phyloP scores from a whole-genome alignment of 2,329 filamentous ascomycete species.

The Verticillium zaregamsianum region DNA sequence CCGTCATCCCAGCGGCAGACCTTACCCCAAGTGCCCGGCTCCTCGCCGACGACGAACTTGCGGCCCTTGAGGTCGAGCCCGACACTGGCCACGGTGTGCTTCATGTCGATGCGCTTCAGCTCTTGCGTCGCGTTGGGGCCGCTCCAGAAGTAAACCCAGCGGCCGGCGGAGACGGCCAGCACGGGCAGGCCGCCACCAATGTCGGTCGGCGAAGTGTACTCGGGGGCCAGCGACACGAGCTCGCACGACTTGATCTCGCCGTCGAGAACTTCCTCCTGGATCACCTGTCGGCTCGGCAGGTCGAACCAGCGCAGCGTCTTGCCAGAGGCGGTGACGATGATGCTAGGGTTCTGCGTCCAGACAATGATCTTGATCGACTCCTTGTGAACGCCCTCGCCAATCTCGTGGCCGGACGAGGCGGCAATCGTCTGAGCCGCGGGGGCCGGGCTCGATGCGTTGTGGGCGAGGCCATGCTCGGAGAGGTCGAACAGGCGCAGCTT shows the following conservation, averaged over 20 bases:
- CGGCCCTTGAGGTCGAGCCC: conserved; percentile 77
- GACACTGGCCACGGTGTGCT: conserved; percentile 86
- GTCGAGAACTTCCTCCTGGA: conserved; percentile 75
- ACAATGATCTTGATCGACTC: conserved; percentile 94
- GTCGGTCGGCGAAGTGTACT: conserved; percentile 54
- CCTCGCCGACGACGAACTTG: conserved; percentile 85
- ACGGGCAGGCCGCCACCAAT: conserved; percentile 67
- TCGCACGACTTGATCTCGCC: conserved; percentile 90
- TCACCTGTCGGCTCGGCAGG: conserved; percentile 67
- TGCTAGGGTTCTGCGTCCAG: conserved; percentile 85
- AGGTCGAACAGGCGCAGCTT: conserved; percentile 93
- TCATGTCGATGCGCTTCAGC: conserved; percentile 75
- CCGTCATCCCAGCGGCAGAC: conserved; percentile 86
- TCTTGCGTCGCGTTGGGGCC: conserved; percentile 64
- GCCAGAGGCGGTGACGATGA: conserved; percentile 86
- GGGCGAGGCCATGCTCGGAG: conserved; percentile 42
- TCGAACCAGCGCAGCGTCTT: conserved; percentile 96
- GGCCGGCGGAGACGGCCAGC: conserved; percentile 88
- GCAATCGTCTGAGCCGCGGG: conserved; percentile 41
- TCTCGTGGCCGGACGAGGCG: conserved; percentile 71
- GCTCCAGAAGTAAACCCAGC: conserved; percentile 89
- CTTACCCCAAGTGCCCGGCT: conserved; percentile 92
- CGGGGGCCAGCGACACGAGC: conserved; percentile 64
- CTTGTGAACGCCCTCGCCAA: conserved; percentile 77
- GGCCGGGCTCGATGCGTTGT: conserved; percentile 21